These are phyloP conservation scores for Auricularia sp. DNA, from an alignment of 768 basidiomycete genomes.

Conservation along the genomic window DNA sequence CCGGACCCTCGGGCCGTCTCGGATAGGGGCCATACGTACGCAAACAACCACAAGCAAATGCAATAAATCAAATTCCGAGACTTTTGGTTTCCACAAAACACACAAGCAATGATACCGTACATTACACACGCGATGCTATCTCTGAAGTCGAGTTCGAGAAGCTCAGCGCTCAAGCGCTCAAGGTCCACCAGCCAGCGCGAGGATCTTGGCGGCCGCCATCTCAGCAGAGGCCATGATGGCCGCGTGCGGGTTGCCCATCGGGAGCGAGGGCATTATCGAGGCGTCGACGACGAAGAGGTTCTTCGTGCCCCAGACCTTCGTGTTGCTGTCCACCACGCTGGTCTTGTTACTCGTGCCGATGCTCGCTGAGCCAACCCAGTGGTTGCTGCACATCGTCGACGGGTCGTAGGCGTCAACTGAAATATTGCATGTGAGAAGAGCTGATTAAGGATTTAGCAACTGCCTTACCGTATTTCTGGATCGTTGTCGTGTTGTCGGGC, in stretches of 20 bases:
- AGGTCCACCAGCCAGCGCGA: conserved; percentile 44
- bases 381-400: conserved; percentile 39
- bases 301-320: conserved; percentile 40
- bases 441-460: too few relatives aligned
- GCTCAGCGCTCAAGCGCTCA: conserved; percentile 10
- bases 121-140: too few relatives aligned
- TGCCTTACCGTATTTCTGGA: conserved; percentile 37
- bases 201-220: conserved; percentile 45
- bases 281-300: conserved; percentile 49
- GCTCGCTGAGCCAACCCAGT: conserved; percentile 49
- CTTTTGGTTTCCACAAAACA: background rate
- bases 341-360: conserved; percentile 30
- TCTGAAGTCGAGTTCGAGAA: too few relatives aligned
- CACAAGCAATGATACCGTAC: background rate
- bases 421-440: background rate
- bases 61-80: background rate
- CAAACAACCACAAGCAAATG: conserved; percentile 8
- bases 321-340: conserved; percentile 48
- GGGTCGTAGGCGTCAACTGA: conserved; percentile 31
- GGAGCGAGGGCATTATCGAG: conserved; percentile 39
- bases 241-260: conserved; percentile 49
- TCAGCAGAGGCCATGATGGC: conserved; percentile 47
- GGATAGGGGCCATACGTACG: conserved; percentile 37
- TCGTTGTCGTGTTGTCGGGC: conserved; percentile 48
- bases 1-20: too few relatives aligned